Base-by-base conservation (phyloP, 257 asterid genomes). In the Fraxinus quadrangulata region DNA sequence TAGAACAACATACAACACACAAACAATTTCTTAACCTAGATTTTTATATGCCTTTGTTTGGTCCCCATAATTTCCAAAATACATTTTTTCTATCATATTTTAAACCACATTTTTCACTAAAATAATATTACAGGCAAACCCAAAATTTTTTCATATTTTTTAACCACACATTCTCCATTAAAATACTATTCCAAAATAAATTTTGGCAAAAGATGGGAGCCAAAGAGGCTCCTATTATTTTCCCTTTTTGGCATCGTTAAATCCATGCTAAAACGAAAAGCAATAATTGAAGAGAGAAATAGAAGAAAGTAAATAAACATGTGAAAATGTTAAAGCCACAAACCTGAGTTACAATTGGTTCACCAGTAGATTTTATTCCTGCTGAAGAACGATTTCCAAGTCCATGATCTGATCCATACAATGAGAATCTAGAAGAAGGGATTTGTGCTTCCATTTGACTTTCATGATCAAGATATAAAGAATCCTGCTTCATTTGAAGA, bases 261-360 rank as follows among this genome's bases (percentile, higher is more conserved):
- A 5, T 10, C 63, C 8, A 16, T 51, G 19, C 9, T 16, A 10
- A 19, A 19, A 19, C 24, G 1, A 16, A 51, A 51, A 51, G 63
- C 63, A 6, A 51, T 51, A 51, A 16, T 4, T 51, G 63, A 51
- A 51, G 23, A 51, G 63, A 51, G 2, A 51, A n/a, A n/a, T n/a
- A n/a, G n/a, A n/a, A n/a, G n/a, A 56, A 54, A 10, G 11, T 12
- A 70, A 71, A 34, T 49, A 61, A 70, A 34, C 56, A 78, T 49
- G 63, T 59, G 70, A 77, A 39, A 56, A 69, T 16, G 51, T 24
- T n/a, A 73, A 36, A 36, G 54, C 17, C 49, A 70, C 89, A 80
- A 71, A 94, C 98, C 98, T 92, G 92, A 56, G 98, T 94, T 21
- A 94, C 92, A 66, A 94, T 70, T 40, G 95, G 97, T 10, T 85